Percentiles rank a stretch among this genome's conserved stretches.
phyloP scores from a whole-genome alignment of 225 moss, liverwort and hornwort species.

The Asterella californica region DNA sequence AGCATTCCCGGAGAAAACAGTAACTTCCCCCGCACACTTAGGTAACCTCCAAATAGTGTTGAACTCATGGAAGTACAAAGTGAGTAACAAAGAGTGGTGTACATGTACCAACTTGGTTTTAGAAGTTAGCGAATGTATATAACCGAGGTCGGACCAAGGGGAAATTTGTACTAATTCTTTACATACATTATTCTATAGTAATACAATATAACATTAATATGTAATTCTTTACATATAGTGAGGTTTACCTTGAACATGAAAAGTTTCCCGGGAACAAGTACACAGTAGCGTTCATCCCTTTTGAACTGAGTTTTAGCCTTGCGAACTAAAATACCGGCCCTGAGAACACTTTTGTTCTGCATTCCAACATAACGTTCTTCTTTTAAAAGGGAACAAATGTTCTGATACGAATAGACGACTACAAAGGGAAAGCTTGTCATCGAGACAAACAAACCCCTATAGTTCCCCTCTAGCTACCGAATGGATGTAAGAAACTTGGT shows the following conservation, averaged over 20 bases:
- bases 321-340: constrained; percentile 32
- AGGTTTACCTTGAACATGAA: constrained; percentile 46
- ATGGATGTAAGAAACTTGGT: background rate
- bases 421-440: background rate
- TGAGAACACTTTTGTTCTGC: constrained; percentile 38
- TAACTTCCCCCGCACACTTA: no score
- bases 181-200: no score
- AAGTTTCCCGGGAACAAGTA: constrained; percentile 45
- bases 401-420: background rate
- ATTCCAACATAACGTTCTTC: background rate
- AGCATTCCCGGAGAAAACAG: no score
- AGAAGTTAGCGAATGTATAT: no score
- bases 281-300: constrained; percentile 33
- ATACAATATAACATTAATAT: no score
- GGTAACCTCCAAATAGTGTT: no score
- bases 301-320: constrained; percentile 31
- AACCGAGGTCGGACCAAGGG: no score
- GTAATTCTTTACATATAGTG: background rate
- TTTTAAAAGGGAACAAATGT: background rate
- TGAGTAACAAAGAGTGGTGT: no score
- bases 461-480: background rate
- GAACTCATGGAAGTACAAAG: no score
- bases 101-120: no score
- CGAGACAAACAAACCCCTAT: background rate
- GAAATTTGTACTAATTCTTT: no score